Conservation (phyloP, 345 rosid genomes). For the Bruguiera sexangula region DNA sequence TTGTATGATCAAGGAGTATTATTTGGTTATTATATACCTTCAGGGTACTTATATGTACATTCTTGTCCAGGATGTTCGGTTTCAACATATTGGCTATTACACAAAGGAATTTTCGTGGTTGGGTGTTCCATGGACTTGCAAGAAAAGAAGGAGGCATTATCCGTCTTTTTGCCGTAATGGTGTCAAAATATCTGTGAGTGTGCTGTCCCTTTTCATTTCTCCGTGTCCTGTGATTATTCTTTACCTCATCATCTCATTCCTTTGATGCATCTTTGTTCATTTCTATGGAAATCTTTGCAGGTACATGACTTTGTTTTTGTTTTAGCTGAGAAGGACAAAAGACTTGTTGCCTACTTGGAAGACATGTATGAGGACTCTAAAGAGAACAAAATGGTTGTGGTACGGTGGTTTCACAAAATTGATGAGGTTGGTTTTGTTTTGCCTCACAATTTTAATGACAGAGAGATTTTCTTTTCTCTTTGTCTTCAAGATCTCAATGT, state of each 20-base stretch:
- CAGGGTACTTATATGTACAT: not conserved
- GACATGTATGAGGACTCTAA: slow-evolving; percentile 76
- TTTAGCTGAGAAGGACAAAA: slow-evolving; percentile 64
- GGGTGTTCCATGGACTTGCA: slow-evolving; percentile 61
- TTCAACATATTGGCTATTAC: slow-evolving; percentile 23
- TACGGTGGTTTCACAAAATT: slow-evolving; percentile 91
- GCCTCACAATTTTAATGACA: slow-evolving; percentile 53
- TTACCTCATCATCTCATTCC: not conserved
- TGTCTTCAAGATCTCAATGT: slow-evolving; percentile 84
- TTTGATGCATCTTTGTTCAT: not conserved
- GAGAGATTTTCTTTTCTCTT: slow-evolving; percentile 83
- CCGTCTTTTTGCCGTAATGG: slow-evolving; percentile 58
- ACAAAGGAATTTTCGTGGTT: slow-evolving; percentile 48
- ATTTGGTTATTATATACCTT: not conserved
- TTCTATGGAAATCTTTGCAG: slow-evolving; percentile 35
- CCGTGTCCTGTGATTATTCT: not conserved
- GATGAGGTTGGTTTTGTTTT: slow-evolving; percentile 76
- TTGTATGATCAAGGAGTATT: not conserved
- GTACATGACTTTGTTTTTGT: slow-evolving; percentile 69
- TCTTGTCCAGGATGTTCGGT: slow-evolving; percentile 28
- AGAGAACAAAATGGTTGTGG: slow-evolving; percentile 68
- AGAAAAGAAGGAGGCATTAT: slow-evolving; percentile 58
- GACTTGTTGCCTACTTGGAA: slow-evolving; percentile 74
- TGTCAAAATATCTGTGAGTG: slow-evolving; percentile 65
- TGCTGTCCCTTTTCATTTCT: not conserved